Base-by-base conservation (phyloP, 495 filamentous ascomycete species). In the Tricharina praecox region DNA sequence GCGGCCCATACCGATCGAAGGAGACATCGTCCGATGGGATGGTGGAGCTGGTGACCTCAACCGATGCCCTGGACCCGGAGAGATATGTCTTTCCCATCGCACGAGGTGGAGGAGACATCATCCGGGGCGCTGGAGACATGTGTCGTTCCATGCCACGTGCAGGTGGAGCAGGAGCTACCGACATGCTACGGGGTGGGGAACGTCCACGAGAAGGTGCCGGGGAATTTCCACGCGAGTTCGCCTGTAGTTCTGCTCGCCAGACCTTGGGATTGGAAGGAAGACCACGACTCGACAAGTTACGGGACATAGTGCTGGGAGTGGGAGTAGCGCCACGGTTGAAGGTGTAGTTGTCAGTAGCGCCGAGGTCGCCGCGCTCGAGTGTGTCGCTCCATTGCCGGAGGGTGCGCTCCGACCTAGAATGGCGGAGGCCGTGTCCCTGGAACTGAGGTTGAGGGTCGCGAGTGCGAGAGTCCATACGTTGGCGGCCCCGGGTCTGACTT, bases 391-490 rank as follows among this genome's bases (percentile, higher is more conserved):
- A 61, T 26, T 54, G 53, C 8, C 51, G 51, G 44, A 61, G 47
- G 13, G 58, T 61, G 32, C 50, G 40, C 24, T 61, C 58, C 25
- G 58, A 61, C 26, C 58, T 52, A 16, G 58, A 61, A 28, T 58
- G 46, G 23, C 57, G 49, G 4, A 11, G 10, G 18, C 21, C 20
- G 40, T 3, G 9, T 7, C 2, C 26, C 20, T 26, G 21, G 40
- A 43, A 43, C 20, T 43, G 40, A 9, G 25, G 24, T 9, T 32
- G 13, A 36, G 45, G 16, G 15, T 16, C 43, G 1, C 43, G 23
- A 3, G 42, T 30, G 5, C 16, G 43, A n/a, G 18, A 23, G n/a
- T 33, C 26, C n/a, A 35, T 21, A 11, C 40, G 34, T 9, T 4
- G 24, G 21, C 21, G 43, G n/a, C 19, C 26, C 18, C 47, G 54